Evolutionary conservation across 2,329 filamentous ascomycete species (phyloP).

Genomic region (Colletotrichum sp.): DNA sequence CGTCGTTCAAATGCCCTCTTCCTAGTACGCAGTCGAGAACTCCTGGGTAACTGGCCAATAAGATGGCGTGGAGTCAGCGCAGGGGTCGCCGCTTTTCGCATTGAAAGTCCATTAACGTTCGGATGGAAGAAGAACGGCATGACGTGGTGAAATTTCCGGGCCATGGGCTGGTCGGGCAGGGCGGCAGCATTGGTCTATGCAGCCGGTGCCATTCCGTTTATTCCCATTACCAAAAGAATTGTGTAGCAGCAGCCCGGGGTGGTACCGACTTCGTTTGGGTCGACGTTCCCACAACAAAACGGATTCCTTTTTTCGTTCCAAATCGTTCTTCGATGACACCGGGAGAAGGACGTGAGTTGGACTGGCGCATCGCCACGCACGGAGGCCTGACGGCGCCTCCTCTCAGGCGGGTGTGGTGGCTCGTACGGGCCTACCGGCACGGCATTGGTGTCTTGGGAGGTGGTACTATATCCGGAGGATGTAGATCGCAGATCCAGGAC

Average conservation of each 20-base stretch:
- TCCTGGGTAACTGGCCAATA: neutral
- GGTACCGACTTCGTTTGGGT: neutral
- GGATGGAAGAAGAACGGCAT: conserved; percentile 4
- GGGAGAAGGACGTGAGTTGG: neutral
- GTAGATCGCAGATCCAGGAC: conserved; percentile 4
- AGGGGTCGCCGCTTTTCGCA: neutral
- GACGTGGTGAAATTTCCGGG: conserved; percentile 19
- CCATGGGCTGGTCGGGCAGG: neutral
- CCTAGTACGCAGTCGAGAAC: neutral
- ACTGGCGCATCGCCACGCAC: conserved; percentile 3
- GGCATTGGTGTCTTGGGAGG: neutral
- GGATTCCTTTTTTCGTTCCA: neutral
- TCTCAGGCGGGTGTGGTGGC: neutral
- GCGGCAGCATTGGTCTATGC: neutral
- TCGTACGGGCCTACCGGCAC: conserved; percentile 5
- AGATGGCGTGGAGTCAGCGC: neutral
- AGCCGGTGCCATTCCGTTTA: neutral
- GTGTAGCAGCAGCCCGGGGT: neutral
- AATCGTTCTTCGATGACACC: neutral
- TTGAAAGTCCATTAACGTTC: neutral
- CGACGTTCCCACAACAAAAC: neutral
- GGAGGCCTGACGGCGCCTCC: neutral
- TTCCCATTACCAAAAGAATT: neutral
- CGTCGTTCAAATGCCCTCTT: neutral
- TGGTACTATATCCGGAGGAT: neutral